These are phyloP conservation scores for Pseudonectria foliicola DNA, from an alignment of 2,329 filamentous ascomycete genomes.

Conservation along the genomic window DNA sequence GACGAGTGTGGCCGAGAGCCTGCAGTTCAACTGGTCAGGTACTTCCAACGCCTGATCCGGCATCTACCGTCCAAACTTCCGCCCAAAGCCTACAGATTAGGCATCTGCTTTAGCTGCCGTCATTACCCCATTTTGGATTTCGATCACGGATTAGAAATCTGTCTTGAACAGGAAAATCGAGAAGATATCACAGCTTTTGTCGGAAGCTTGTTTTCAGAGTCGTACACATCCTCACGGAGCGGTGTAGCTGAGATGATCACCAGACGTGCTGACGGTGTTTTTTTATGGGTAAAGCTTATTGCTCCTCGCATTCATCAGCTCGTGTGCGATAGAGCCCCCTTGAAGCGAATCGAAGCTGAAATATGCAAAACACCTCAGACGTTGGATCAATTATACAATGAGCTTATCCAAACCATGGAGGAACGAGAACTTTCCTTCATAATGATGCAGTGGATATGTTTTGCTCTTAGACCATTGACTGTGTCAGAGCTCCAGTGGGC, in stretches of 20 bases:
- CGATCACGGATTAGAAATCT: slow-evolving; percentile 17
- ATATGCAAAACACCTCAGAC: slow-evolving; percentile 15
- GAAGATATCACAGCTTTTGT: slow-evolving; percentile 25
- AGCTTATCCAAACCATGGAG: slow-evolving; percentile 14
- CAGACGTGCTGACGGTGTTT: slow-evolving; percentile 23
- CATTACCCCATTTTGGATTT: slow-evolving; percentile 23
- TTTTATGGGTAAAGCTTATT: slow-evolving; percentile 31
- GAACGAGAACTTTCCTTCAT: slow-evolving; percentile 10
- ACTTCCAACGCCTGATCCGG: slow-evolving; percentile 15
- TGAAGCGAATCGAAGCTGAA: slow-evolving; percentile 13
- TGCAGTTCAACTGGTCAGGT: slow-evolving; percentile 12
- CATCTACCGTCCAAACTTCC: slow-evolving; percentile 1
- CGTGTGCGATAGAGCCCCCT: slow-evolving; percentile 2
- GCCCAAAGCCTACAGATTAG: slow-evolving; percentile 6
- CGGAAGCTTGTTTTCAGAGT: slow-evolving; percentile 9
- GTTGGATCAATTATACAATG: slow-evolving; percentile 19
- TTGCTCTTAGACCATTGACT: slow-evolving; percentile 18
- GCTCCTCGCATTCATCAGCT: slow-evolving; percentile 12
- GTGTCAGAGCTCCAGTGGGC: slow-evolving; percentile 25
- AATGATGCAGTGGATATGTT: slow-evolving; percentile 28
- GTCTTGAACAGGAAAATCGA: slow-evolving; percentile 23
- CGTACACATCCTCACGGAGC: neutral
- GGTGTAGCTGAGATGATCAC: slow-evolving; percentile 15
- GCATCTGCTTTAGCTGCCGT: slow-evolving; percentile 27
- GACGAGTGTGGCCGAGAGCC: slow-evolving; percentile 24